Evolutionary conservation across 768 basidiomycete species (phyloP).

Genomic region (Suillus discolor): DNA sequence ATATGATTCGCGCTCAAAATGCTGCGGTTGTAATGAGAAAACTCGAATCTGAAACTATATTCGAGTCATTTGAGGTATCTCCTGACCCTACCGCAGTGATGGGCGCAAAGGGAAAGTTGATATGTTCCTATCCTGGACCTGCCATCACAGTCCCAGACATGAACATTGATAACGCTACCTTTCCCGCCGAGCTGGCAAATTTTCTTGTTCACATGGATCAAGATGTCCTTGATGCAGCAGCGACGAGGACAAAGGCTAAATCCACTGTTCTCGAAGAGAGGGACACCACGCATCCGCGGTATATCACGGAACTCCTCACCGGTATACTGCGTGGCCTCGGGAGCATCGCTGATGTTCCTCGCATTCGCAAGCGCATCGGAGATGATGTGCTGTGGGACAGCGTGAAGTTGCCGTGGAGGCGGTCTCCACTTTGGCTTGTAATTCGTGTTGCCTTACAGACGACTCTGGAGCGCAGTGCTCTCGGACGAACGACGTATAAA

Average conservation of each 20-base stretch:
- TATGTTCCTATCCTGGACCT: conserved; percentile 48
- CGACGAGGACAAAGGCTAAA: conserved; percentile 39
- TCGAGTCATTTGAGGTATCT: conserved; percentile 51
- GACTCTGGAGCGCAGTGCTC: conserved; percentile 23
- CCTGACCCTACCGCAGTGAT: conserved; percentile 39
- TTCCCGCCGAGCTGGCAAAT: conserved; percentile 37
- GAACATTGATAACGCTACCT: conserved; percentile 28
- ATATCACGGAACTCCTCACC: conserved; percentile 50
- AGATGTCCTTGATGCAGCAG: conserved; percentile 32
- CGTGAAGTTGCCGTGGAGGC: conserved; percentile 46
- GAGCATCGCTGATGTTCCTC: conserved; percentile 27
- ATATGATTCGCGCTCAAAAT: conserved; percentile 49
- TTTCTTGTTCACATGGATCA: conserved; percentile 41
- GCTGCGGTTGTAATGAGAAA: conserved; percentile 46
- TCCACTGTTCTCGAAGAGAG: conserved; percentile 21
- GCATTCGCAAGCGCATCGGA: conserved; percentile 44
- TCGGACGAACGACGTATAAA: conserved; percentile 29
- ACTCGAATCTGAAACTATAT: conserved; percentile 26
- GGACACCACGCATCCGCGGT: conserved; percentile 45
- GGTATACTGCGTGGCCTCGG: conserved; percentile 46
- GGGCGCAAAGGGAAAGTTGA: conserved; percentile 41
- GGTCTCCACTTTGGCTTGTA: conserved; percentile 53
- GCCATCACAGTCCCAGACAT: conserved; percentile 39
- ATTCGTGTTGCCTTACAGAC: conserved; percentile 49
- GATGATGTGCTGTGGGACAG: conserved; percentile 49